Evolutionary conservation across 805 yeast species (phyloP), one percentile per base, ranked within the genome.

Genomic region (Lipomyces sp.): DNA sequence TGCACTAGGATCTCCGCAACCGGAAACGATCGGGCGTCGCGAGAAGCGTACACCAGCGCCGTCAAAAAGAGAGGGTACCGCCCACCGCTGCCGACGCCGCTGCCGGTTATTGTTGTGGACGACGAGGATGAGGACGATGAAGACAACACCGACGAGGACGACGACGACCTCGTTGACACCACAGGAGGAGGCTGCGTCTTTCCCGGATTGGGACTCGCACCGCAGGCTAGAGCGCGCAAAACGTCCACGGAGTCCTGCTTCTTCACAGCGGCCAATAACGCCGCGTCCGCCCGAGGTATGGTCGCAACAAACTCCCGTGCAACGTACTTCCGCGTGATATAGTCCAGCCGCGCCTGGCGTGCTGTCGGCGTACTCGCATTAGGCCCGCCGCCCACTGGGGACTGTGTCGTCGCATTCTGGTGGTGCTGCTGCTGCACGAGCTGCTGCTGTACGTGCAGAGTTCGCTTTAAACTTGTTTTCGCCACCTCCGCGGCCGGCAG

Each of bases 251-350:
- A 49, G 40, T 67, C 63, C 39, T 63, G 67, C 36, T 57, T 62
- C 16, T 52, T 49, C 10, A 72, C 65, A 1, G 74, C 71, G 28
- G 61, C 55, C 5, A 72, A 61, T 39, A 72, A 59, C 18, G 57
- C 63, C 7, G 65, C 55, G 40, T 66, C 67, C 5, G 73, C 71
- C 22, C 66, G 52, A 34, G 62, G 61, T n/a, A 40, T 28, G 1
- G 49, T 39, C 5, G 40, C 56, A 11, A 77, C 69, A 61, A 66
- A 89, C 36, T 67, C 70, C 65, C 78, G 79, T 3, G 67, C 68
- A 23, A 74, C 72, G 63, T 90, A 90, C 67, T 90, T 90, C 37
- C 76, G 72, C 6, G 74, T 74, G 41, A 87, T 82, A 62, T 76
- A 88, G n/a, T 66, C 65, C 29, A 78, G 68, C 43, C 52, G 39